Base-by-base conservation (phyloP, 2,329 filamentous ascomycete genomes). In the Paecilomyces sp. region DNA sequence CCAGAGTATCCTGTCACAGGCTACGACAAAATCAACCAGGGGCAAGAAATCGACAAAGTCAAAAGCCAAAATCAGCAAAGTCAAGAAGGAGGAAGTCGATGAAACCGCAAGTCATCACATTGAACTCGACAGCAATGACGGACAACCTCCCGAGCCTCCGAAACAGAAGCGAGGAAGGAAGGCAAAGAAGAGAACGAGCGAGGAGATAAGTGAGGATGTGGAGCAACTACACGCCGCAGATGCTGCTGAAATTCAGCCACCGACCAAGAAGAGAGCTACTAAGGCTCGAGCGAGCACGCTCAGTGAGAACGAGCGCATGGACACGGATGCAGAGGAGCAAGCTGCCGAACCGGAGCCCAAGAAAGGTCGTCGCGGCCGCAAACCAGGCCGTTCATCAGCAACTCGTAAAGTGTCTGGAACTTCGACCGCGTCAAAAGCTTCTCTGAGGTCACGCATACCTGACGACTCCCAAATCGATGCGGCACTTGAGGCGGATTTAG, bases 381-480 rank as follows among this genome's bases (percentile, higher is more conserved):
- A 72, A 61, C 79, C 77, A 62, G 67, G 70, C 25, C 62, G 65
- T 56, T 65, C 69, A 24, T 78, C 82, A 2, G 79, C 74, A 9
- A 66, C 77, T 15, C 79, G 81, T 33, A 85, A 84, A 63, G 71
- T 70, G 1, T 86, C 85, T 1, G 71, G 74, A 41, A 67, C 73
- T 12, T 79, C 81, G 3, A 67, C 73, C 15, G 74, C 78, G 34
- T 82, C 84, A 1, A 80, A 79, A 34, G 74, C 77, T 0, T 75
- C 77, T 1, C 67, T 75, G 7, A 75, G 77, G n/a, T 74, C 74
- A 15, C 72, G 73, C 3, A 73, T 83, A 11, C 81, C 82, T 0
- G 80, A 85, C 58, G 86, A 90, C 61, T 83, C 85, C 1, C 87
- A 89, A 63, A 81, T 90, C 41, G 85, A 90, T 57, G 82, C 82